These are phyloP conservation scores for Xylaria sp. DNA, from an alignment of 2,329 filamentous ascomycete genomes.

Conservation along the genomic window DNA sequence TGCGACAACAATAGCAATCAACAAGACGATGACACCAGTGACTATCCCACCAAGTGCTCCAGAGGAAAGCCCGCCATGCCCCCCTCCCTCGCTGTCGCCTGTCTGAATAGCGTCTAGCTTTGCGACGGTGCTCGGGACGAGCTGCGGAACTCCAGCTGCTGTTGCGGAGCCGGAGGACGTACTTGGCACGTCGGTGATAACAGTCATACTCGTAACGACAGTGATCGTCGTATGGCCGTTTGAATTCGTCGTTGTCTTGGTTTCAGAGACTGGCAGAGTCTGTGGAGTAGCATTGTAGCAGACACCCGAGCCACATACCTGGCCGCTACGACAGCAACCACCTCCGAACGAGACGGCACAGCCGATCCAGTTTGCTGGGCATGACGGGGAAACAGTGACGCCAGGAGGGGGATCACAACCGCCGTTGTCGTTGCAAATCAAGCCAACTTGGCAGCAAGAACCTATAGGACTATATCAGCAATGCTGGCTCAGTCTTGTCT, in stretches of 20 bases:
- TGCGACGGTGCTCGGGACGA: constrained; percentile 56
- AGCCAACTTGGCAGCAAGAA: constrained; percentile 59
- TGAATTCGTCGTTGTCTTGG: constrained; percentile 58
- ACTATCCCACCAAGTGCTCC: constrained; percentile 64
- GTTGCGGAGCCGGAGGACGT: constrained; percentile 44
- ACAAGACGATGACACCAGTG: constrained; percentile 59
- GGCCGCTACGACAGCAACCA: constrained; percentile 63
- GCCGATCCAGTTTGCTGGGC: constrained; percentile 57
- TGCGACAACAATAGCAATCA: constrained; percentile 59
- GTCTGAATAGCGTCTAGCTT: constrained; percentile 53
- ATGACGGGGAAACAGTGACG: constrained; percentile 53
- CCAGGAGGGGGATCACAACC: constrained; percentile 59
- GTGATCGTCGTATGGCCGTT: constrained; percentile 53
- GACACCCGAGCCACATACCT: constrained; percentile 58
- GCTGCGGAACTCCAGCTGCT: constrained; percentile 52
- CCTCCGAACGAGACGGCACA: constrained; percentile 62
- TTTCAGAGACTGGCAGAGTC: constrained; percentile 57
- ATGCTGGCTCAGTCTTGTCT: neutral
- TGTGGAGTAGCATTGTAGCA: constrained; percentile 61
- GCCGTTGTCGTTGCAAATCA: constrained; percentile 53
- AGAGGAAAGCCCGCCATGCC: constrained; percentile 51
- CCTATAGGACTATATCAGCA: constrained; percentile 46
- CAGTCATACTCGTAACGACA: constrained; percentile 54
- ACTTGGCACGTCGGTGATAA: constrained; percentile 45
- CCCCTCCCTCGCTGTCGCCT: constrained; percentile 36